Evolutionary conservation across 768 basidiomycete species (phyloP), one percentile per base, ranked within the genome.

Genomic region (Russula foetens): DNA sequence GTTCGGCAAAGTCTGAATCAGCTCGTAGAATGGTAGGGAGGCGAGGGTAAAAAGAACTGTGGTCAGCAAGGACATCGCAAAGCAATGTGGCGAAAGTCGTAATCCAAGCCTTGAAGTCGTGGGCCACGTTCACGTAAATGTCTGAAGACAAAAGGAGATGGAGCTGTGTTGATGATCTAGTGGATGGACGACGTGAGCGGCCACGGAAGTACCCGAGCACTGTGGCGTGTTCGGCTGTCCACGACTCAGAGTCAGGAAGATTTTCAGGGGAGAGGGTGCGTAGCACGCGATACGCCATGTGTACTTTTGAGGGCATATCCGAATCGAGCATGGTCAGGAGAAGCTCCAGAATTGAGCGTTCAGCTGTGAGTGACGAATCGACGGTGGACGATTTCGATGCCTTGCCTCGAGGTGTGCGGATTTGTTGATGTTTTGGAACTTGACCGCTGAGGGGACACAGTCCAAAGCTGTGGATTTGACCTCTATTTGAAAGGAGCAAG

Each of bases 31-130:
- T 79, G 1, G 81, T 72, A 0, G 74, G 72, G 1, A 97, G 75
- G 52, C 88, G 86, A 8, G 79, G 81, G 67, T 85, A 97, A 71
- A 93, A 89, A 0, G 74, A 64, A 66, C 84, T 83, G 23, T 69
- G 69, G 7, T 66, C 66, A 17, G 83, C 77, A n/a, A 92, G 74
- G 21, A 81, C 70, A 50, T 85, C 81, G 58, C 79, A 78, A 31
- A 94, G 69, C 19, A 87, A 71, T 0, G 74, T 76, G 1, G 87
- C 77, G 17, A 91, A 64, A 14, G 74, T 71, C 3, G 78, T 75
- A 21, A 92, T 79, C 92, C 92, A 95, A 31, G 59, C 66, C 26
- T 75, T 50, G 68, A 87, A 91, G 55, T 84, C 76, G 6, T 67
- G 67, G 1, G 81, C 72, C n/a, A 73, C 63, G 21, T 79, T 73